Evolutionary conservation across 2,329 filamentous ascomycete species (phyloP), one percentile per base, ranked within the genome.

Genomic region (Botryotinia globosa): DNA sequence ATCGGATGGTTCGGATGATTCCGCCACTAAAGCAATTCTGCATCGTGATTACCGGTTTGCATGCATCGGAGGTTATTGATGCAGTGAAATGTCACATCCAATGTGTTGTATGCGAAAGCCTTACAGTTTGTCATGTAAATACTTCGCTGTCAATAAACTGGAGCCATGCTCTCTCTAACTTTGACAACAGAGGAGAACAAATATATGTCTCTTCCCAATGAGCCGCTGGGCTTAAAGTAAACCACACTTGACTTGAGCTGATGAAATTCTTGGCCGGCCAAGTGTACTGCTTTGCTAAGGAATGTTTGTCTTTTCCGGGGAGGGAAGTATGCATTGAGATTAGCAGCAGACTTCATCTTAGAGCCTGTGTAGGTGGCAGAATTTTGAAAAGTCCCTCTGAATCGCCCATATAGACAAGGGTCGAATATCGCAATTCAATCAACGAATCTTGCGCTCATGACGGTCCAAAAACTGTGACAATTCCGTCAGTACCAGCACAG

Each of bases 401-500:
- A 34, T 32, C 20, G n/a, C 12, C 34, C 25, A 54, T 39, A 22
- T 8, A 16, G 34, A 34, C n/a, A 37, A 66, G 14, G 16, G 34
- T 22, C 20, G 22, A 67, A 39, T 29, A 39, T 25, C 45, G 7
- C 25, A 51, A 39, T 67, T 14, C n/a, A 12, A 20, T 54, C 25
- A 34, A n/a, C 18, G 37, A 3, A n/a, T 32, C 20, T 16, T 64
- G 44, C 61, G 32, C 37, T 68, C 34, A 72, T 48, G 70, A 37
- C 20, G 61, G 81, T 44, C 88, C 88, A 81, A 88, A 91, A 18
- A 91, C 88, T 0, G 88, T 90, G n/a, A 90, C 89, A 25, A 88
- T 83, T 8, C 89, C 89, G 67, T 88, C 90, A 37, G 87, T 89
- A n/a, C 88, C 88, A 56, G 88, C 89, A 20, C 88, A 89, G 74